Evolutionary conservation across 2,329 filamentous ascomycete species (phyloP), one percentile per base, ranked within the genome.

Genomic region (Penicillium sp.): DNA sequence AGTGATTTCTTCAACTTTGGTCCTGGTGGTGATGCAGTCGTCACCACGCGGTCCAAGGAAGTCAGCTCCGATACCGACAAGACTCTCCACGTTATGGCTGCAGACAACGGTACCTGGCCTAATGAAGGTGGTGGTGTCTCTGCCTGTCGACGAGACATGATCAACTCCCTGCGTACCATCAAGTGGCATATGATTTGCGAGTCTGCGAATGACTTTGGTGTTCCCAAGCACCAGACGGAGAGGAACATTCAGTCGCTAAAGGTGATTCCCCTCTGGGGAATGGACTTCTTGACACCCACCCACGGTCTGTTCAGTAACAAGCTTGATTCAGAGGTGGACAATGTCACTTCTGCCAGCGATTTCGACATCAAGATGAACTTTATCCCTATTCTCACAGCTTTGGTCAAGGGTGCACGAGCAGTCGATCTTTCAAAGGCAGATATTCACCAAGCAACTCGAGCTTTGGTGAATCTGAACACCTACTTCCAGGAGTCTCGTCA

Each of bases 161-260:
- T 86, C 70, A 84, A 86, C 66, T 82, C 81, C 15, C 80, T 84
- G 63, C 76, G 77, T 47, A 84, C 82, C 0, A 83, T 86, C 65
- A 81, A 83, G 59, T 84, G 83, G 75, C 83, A 86, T 66, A 83
- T 85, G 66, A 74, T 86, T 47, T 83, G 82, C 53, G 84, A 86
- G 72, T 82, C 82, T 6, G 83, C 83, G 9, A 85, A 84, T 66
- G 84, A 86, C 62, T 86, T 81, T 63, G 84, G 84, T 33, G 78
- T 85, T 22, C 84, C 84, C 6, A 81, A 84, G 19, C 84, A 84
- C 71, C 84, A 86, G 70, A 82, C 84, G 0, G 84, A 86, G 72
- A 79, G 80, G 66, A 85, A 85, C 60, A 79, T 86, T 10, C 82
- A 84, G 67, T 85, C 83, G 0, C 71, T 86, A 60, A 85, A 84